Evolutionary conservation across 768 basidiomycete species (phyloP).

Genomic region (Tremella yokohamensis): DNA sequence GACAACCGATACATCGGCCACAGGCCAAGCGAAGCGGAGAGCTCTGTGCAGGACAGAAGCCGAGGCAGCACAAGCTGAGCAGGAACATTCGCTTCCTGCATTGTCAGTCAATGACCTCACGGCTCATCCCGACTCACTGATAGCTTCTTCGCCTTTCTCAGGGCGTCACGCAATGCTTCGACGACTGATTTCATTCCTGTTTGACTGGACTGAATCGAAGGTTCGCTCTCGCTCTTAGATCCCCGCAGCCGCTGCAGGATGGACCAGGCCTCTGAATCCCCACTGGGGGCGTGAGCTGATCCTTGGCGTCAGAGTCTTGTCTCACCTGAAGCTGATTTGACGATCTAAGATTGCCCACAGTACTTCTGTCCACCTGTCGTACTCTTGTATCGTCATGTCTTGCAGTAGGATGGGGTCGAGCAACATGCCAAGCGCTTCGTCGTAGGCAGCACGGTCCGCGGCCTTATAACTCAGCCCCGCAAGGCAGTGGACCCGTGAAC

Average conservation of each 20-base stretch:
- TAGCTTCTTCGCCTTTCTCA: constrained; percentile 3
- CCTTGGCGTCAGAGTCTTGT: not conserved
- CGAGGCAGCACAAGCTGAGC: constrained; percentile 34
- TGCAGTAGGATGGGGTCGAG: constrained; percentile 17
- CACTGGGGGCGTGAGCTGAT: constrained; percentile 15
- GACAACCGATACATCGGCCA: constrained; percentile 35
- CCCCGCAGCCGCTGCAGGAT: constrained; percentile 7
- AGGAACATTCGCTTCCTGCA: constrained; percentile 17
- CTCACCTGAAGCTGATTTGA: constrained; percentile 33
- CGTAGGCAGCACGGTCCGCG: constrained; percentile 23
- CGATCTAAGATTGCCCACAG: constrained; percentile 38
- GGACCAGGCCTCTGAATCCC: constrained; percentile 11
- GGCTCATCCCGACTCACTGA: not conserved
- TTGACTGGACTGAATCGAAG: not conserved
- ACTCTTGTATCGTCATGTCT: constrained; percentile 30
- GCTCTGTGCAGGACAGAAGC: constrained; percentile 28
- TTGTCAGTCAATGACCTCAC: not conserved
- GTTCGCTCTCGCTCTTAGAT: too few species aligned
- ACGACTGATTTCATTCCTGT: not conserved
- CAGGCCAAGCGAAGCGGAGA: constrained; percentile 25
- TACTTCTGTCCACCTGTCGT: constrained; percentile 36
- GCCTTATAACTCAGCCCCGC: constrained; percentile 6
- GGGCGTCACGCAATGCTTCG: not conserved
- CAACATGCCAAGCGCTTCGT: constrained; percentile 30
- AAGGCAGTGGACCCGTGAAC: not conserved